These are phyloP conservation scores for Selaginella moellendorffii DNA, from an alignment of 75 land plant genomes.

Conservation along the genomic window DNA sequence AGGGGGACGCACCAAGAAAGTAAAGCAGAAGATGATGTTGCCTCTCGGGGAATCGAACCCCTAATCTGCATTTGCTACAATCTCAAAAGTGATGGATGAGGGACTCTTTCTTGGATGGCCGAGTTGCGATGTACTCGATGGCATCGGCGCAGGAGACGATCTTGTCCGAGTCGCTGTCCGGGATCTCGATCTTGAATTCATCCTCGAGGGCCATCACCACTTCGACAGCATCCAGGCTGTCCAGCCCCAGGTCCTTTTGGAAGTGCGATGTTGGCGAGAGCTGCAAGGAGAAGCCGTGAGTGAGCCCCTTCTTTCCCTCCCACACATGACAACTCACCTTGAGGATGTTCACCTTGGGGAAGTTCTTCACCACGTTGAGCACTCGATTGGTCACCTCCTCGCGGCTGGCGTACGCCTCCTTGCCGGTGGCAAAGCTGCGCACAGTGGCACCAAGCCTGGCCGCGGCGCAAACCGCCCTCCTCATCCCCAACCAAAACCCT, in stretches of 20 bases:
- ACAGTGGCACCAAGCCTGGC: no score
- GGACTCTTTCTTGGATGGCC: slow-evolving; percentile 24
- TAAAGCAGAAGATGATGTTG: no score
- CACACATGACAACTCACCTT: not conserved
- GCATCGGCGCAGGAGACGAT: slow-evolving; percentile 46
- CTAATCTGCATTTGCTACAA: no score
- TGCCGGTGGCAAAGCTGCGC: not conserved
- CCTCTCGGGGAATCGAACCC: no score
- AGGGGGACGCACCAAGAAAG: no score
- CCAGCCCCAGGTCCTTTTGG: slow-evolving; percentile 64
- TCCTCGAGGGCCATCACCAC: slow-evolving; percentile 75
- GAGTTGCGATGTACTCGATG: slow-evolving; percentile 72
- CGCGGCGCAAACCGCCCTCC: no score
- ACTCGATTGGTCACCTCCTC: not conserved
- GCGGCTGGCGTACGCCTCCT: not conserved
- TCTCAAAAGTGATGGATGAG: not conserved
- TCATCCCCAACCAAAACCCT: no score
- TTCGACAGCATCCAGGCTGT: slow-evolving; percentile 66
- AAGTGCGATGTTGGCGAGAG: slow-evolving; percentile 52
- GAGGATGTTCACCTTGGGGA: not conserved
- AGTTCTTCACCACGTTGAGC: not conserved
- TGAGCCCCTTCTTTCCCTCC: no score
- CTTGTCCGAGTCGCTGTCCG: slow-evolving; percentile 72
- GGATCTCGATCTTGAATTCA: slow-evolving; percentile 69
- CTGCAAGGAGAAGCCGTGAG: slow-evolving; percentile 34